Conservation (phyloP, 257 asterid species). For the Perilla frutescens region DNA sequence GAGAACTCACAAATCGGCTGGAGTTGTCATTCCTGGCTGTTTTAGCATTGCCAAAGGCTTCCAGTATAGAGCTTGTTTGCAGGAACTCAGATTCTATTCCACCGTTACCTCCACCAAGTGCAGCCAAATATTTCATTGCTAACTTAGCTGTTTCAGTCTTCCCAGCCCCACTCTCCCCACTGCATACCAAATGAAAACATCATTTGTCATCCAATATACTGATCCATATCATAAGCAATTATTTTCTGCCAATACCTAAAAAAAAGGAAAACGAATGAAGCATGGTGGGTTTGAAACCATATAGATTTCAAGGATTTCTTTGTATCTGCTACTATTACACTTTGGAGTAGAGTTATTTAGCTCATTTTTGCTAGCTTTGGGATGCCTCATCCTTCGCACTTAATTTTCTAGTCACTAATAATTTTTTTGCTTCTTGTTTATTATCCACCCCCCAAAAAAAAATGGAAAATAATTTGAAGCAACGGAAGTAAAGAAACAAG, state of each 20-base stretch:
- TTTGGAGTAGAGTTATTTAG: not conserved
- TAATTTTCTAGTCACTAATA: not conserved
- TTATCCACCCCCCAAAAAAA: not conserved
- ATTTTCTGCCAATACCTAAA: not conserved
- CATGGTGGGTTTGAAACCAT: not conserved
- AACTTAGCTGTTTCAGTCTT: slow-evolving; percentile 94
- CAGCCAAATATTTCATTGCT: slow-evolving; percentile 84
- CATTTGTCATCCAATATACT: slow-evolving; percentile 9
- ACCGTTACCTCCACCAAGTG: slow-evolving; percentile 67
- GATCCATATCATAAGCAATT: slow-evolving; percentile 19
- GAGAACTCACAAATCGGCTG: slow-evolving; percentile 89
- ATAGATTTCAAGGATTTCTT: not conserved
- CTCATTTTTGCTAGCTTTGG: not conserved
- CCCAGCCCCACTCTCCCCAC: slow-evolving; percentile 99
- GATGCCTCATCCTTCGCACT: not conserved
- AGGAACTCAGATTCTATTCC: slow-evolving; percentile 76
- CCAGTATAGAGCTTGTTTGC: slow-evolving; percentile 79
- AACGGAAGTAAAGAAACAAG: slow-evolving; percentile 8
- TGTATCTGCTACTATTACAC: not conserved
- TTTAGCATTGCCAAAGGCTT: slow-evolving; percentile 98
- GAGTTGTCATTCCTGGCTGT: slow-evolving; percentile 82
- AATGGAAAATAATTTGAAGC: not conserved
- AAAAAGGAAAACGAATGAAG: slow-evolving; percentile 18
- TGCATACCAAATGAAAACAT: slow-evolving; percentile 43
- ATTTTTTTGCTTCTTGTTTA: not conserved